These are phyloP conservation scores for Flaveria trinervia DNA, from an alignment of 129 eudicot species.

Conservation along the genomic window DNA sequence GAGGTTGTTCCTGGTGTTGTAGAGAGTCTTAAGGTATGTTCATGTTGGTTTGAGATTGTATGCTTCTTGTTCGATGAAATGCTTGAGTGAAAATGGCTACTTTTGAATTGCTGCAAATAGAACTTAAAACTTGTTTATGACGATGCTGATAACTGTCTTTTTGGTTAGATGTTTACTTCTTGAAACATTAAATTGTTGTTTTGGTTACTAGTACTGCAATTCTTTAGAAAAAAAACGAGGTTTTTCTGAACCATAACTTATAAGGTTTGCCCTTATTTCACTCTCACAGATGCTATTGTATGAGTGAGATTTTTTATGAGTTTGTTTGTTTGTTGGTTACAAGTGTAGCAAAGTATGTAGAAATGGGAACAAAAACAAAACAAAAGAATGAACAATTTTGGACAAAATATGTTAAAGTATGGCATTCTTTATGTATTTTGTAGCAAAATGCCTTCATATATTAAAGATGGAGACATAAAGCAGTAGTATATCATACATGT, in stretches of 20 bases:
- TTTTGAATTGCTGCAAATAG: not conserved
- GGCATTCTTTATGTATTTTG: too few relatives aligned
- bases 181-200: not conserved
- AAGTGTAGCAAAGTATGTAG: not conserved
- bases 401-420: not conserved
- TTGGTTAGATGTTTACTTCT: not conserved
- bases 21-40: conserved; percentile 75
- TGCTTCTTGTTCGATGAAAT: conserved; percentile 24
- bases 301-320: not conserved
- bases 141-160: too few relatives aligned
- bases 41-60: not conserved
- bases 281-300: too few relatives aligned
- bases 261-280: too few relatives aligned
- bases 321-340: not conserved
- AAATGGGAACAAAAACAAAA: not conserved
- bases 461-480: too few relatives aligned
- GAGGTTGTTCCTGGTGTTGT: conserved; percentile 90
- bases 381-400: not conserved
- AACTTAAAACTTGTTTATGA: not conserved
- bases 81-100: conserved; percentile 9
- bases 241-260: too few relatives aligned
- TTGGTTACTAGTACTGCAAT: not conserved
- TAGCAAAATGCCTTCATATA: too few relatives aligned
- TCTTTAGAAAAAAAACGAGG: too few relatives aligned
- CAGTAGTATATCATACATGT: too few relatives aligned